Conservation (phyloP, 106 monocot species). For the Cymbidium sinense region DNA sequence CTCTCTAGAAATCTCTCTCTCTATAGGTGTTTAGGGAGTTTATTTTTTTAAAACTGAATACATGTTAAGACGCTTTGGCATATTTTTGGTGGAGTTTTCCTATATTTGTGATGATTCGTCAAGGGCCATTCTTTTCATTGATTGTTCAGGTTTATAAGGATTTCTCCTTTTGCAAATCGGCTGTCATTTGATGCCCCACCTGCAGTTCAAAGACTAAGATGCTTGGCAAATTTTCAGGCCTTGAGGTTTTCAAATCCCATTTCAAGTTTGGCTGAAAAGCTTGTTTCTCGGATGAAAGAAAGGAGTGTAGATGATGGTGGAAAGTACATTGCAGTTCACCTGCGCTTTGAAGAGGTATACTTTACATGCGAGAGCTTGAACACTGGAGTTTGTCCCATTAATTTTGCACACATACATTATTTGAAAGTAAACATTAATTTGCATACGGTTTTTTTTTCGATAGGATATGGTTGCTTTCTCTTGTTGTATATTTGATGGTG, state of each 20-base stretch:
- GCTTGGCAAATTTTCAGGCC: conserved; percentile 94
- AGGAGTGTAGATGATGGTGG: conserved; percentile 50
- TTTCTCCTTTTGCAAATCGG: conserved; percentile 99
- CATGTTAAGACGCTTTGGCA: neutral
- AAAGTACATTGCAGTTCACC: conserved; percentile 91
- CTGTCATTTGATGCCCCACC: conserved; percentile 76
- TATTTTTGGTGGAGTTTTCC: neutral
- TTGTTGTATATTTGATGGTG: conserved; percentile 95
- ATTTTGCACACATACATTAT: neutral
- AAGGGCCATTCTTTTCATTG: neutral
- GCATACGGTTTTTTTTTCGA: neutral
- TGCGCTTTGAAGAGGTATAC: conserved; percentile 94
- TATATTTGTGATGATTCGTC: neutral
- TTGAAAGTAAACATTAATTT: neutral
- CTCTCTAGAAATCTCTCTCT: no score
- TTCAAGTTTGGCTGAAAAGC: conserved; percentile 56
- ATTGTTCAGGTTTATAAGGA: conserved; percentile 78
- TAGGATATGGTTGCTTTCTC: conserved; percentile 99
- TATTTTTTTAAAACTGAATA: no score
- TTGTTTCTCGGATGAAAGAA: conserved; percentile 83
- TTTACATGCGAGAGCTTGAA: neutral
- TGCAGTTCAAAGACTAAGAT: conserved; percentile 79
- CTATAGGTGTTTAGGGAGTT: no score
- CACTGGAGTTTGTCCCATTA: neutral
- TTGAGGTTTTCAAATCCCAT: conserved; percentile 87